Evolutionary conservation across 176 grass and related monocot genomes (phyloP).

Genomic region (Carex pumila): DNA sequence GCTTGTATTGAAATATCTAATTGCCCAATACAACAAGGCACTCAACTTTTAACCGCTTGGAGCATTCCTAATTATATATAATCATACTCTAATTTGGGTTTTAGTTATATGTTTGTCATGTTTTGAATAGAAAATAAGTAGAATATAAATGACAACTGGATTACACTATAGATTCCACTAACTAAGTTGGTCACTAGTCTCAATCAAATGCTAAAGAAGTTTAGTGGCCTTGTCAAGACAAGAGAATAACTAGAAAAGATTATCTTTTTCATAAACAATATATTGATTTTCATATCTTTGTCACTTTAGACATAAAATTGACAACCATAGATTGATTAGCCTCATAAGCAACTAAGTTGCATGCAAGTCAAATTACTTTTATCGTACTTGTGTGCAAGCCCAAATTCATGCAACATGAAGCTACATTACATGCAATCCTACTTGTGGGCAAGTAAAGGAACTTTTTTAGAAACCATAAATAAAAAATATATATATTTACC

Average conservation of each 20-base stretch:
- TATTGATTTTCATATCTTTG: neutral
- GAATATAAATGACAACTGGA: neutral
- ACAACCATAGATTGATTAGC: neutral
- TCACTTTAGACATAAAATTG: slow-evolving; percentile 1
- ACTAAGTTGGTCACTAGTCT: slow-evolving; percentile 19
- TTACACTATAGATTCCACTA: neutral
- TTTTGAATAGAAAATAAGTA: neutral
- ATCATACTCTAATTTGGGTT: neutral
- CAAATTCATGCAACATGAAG: too few relatives aligned
- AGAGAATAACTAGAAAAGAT: neutral
- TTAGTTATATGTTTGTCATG: neutral
- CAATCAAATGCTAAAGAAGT: neutral
- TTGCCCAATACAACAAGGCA: neutral
- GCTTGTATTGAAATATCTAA: neutral
- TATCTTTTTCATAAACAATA: neutral
- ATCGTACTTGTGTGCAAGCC: too few relatives aligned
- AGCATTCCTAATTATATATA: neutral
- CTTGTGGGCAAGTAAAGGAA: too few relatives aligned
- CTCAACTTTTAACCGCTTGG: neutral
- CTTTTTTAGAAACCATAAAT: too few relatives aligned
- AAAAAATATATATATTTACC: too few relatives aligned
- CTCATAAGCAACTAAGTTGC: neutral
- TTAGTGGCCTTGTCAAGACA: neutral
- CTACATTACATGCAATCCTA: too few relatives aligned
- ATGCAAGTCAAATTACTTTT: neutral